These are phyloP conservation scores for Coemansia sp. DNA, from an alignment of 192 early-diverging fungal genomes.

Conservation along the genomic window DNA sequence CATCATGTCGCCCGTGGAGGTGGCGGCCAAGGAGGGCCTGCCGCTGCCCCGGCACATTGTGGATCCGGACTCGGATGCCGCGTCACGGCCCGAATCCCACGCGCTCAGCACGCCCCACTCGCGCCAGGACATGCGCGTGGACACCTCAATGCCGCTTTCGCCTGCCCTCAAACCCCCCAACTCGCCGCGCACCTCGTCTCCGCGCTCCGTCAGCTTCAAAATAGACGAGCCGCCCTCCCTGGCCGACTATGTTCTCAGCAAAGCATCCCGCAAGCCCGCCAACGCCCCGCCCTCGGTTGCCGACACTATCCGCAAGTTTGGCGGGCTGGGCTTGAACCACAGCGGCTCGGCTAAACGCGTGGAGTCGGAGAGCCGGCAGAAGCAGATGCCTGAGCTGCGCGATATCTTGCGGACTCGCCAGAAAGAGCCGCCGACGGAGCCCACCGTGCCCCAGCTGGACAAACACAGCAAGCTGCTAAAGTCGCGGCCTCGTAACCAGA, in stretches of 20 bases:
- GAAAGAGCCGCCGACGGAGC: constrained; percentile 42
- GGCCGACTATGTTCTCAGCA: constrained; percentile 53
- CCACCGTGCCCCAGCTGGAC: constrained; percentile 43
- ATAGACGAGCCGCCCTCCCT: constrained; percentile 42
- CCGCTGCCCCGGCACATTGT: constrained; percentile 42
- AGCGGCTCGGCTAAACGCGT: not conserved
- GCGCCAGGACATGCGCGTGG: not conserved
- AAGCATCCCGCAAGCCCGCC: constrained; percentile 13
- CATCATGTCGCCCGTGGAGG: constrained; percentile 52
- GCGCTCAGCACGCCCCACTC: not conserved
- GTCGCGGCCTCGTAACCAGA: constrained; percentile 49
- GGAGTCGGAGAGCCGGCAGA: not conserved
- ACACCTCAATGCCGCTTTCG: constrained; percentile 23
- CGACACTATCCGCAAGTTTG: constrained; percentile 50
- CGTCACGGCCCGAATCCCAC: constrained; percentile 27
- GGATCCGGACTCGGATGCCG: constrained; percentile 33
- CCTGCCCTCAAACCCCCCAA: constrained; percentile 39
- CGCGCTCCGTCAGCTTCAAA: constrained; percentile 48
- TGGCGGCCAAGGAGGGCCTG: constrained; percentile 46
- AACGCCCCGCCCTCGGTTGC: constrained; percentile 35
- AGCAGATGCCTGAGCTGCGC: constrained; percentile 37
- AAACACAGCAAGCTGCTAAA: constrained; percentile 45
- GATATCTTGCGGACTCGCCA: constrained; percentile 49
- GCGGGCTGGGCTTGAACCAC: constrained; percentile 10
- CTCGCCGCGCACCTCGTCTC: constrained; percentile 34